Evolutionary conservation across 352 stramenopile genomes (phyloP).

Genomic region (Phytophthora europaea): DNA sequence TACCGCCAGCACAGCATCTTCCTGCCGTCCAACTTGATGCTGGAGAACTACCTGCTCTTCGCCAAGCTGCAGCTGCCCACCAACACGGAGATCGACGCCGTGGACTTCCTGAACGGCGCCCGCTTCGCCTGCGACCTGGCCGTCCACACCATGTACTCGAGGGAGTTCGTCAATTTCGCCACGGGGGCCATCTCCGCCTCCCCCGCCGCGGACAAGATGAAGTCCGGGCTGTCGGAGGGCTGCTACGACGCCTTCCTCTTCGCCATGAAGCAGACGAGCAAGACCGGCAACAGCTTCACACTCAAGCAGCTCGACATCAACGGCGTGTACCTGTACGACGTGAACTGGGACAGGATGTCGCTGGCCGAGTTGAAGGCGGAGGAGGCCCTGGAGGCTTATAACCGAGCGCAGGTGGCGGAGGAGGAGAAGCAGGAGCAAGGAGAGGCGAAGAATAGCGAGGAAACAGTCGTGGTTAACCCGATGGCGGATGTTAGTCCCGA

Average conservation of each 20-base stretch:
- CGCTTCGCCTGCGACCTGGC: slow-evolving; percentile 59
- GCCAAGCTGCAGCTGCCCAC: slow-evolving; percentile 60
- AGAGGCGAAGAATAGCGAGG: neutral
- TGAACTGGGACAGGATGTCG: slow-evolving; percentile 60
- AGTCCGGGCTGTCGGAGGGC: slow-evolving; percentile 40
- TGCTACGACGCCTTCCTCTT: slow-evolving; percentile 68
- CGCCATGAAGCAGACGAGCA: slow-evolving; percentile 63
- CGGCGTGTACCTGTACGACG: slow-evolving; percentile 52
- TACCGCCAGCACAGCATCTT: slow-evolving; percentile 54
- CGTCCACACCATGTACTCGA: slow-evolving; percentile 67
- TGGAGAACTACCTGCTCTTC: slow-evolving; percentile 54
- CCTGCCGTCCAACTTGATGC: slow-evolving; percentile 36
- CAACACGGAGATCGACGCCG: slow-evolving; percentile 56
- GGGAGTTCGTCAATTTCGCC: slow-evolving; percentile 61
- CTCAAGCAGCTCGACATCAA: slow-evolving; percentile 66
- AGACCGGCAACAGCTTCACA: slow-evolving; percentile 55
- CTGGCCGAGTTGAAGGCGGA: slow-evolving; percentile 56
- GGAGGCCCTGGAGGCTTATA: slow-evolving; percentile 45
- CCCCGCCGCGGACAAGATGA: slow-evolving; percentile 48
- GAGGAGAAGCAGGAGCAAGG: slow-evolving; percentile 39
- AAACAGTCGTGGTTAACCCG: slow-evolving; percentile 20
- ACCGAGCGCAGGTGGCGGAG: slow-evolving; percentile 42
- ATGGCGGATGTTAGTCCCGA: slow-evolving; percentile 24
- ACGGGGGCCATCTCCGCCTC: slow-evolving; percentile 52
- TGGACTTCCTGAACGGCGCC: slow-evolving; percentile 64